phyloP scores from a whole-genome alignment of 129 eudicot species.

The Silybum marianum region DNA sequence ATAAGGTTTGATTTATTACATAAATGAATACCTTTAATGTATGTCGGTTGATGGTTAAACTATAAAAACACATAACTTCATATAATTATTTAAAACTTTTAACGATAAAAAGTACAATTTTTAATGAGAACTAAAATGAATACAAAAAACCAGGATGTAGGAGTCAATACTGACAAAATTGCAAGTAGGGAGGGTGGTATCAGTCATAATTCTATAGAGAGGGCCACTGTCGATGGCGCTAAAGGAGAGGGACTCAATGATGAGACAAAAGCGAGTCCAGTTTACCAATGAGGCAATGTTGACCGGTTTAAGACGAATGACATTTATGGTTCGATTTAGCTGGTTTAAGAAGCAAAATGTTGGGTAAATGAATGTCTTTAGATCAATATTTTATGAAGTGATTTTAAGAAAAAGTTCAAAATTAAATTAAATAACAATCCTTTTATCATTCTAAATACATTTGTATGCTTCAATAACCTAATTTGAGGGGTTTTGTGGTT shows the following conservation, averaged over 20 bases:
- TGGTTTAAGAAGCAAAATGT: neutral
- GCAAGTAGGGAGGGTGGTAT: neutral
- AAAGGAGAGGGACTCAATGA: neutral
- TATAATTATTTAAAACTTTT: neutral
- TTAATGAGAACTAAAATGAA: too few relatives aligned
- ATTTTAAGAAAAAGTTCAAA: neutral
- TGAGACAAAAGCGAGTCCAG: too few relatives aligned
- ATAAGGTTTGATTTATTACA: neutral
- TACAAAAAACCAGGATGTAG: neutral
- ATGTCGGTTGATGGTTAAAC: neutral
- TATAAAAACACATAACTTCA: neutral
- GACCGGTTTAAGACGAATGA: neutral
- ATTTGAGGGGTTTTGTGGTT: too few relatives aligned
- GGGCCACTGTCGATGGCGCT: neutral
- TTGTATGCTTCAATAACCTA: too few relatives aligned
- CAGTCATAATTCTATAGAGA: neutral
- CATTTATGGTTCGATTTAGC: neutral
- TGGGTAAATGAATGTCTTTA: neutral
- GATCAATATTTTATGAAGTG: neutral
- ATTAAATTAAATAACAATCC: neutral
- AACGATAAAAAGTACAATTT: neutral
- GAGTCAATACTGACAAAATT: neutral
- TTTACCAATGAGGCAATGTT: neutral
- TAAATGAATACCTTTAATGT: neutral
- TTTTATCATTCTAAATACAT: neutral